A percentile compares a stretch with the other conserved stretches of the same genome.
Evolutionary conservation across 352 stramenopile species (phyloP).

Genomic region (Phytophthora pluvialis): DNA sequence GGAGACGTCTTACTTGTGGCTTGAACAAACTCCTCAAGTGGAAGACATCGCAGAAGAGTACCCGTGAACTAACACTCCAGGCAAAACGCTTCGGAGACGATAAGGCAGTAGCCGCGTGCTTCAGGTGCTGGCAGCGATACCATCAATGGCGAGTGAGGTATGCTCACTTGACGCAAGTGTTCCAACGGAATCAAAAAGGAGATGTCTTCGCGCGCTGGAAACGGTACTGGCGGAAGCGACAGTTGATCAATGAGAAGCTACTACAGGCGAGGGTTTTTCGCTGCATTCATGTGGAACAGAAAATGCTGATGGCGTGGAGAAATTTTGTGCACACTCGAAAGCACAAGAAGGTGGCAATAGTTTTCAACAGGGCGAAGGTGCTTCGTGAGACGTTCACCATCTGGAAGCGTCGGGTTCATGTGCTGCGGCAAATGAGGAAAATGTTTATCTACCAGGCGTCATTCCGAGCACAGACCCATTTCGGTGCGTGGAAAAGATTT

Average conservation of each 20-base stretch:
- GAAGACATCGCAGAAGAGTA: constrained; percentile 4
- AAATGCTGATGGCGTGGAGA: constrained; percentile 6
- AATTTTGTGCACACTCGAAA: constrained; percentile 12
- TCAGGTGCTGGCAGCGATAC: constrained; percentile 33
- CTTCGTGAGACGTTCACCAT: constrained; percentile 4
- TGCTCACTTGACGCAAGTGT: constrained; percentile 30
- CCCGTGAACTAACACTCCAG: constrained; percentile 2
- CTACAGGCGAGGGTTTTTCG: constrained; percentile 36
- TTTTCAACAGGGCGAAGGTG: constrained; percentile 19
- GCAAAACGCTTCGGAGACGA: constrained; percentile 3
- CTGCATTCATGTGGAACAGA: constrained; percentile 25
- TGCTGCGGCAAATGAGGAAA: constrained; percentile 45
- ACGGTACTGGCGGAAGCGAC: constrained; percentile 23
- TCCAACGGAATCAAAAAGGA: constrained; percentile 34
- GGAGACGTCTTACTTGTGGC: constrained; percentile 9
- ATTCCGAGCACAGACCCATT: constrained; percentile 47
- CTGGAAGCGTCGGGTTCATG: constrained; percentile 36
- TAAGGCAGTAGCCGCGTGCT: constrained; percentile 3
- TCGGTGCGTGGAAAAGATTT: constrained; percentile 53
- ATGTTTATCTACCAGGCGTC: constrained; percentile 46
- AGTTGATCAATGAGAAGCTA: constrained; percentile 7
- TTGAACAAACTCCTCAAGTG: constrained; percentile 16
- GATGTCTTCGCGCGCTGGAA: constrained; percentile 43
- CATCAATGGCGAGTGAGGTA: constrained; percentile 36
- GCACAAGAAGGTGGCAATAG: constrained; percentile 10